These are phyloP conservation scores for Cryptococcus jaspeensis DNA, from an alignment of 1,284 basidiomycete species.

Conservation along the genomic window DNA sequence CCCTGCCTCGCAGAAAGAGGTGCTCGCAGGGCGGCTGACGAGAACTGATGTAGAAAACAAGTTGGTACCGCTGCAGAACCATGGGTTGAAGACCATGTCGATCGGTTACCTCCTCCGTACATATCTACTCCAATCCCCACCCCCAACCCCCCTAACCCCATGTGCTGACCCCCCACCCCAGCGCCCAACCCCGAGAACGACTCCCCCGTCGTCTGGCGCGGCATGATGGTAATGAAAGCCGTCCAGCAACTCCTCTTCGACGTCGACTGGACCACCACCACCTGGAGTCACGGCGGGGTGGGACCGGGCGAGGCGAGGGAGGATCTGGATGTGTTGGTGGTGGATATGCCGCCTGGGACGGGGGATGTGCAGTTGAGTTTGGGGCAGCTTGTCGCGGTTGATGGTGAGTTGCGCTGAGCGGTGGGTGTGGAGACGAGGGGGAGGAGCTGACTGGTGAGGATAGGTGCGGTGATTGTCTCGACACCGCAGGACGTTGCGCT, in stretches of 20 bases:
- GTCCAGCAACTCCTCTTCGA: constrained; percentile 96
- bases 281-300: neutral
- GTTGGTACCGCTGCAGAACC: constrained; percentile 80
- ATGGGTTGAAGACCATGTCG: constrained; percentile 92
- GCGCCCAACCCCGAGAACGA: constrained; percentile 58
- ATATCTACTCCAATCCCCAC: constrained; percentile 8
- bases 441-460: too few relatives aligned
- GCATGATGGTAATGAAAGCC: constrained; percentile 98
- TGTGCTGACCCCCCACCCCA: constrained; percentile 6
- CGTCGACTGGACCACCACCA: constrained; percentile 73
- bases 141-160: neutral
- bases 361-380: constrained; percentile 93
- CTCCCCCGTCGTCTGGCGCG: constrained; percentile 88
- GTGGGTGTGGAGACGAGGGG: neutral
- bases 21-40: neutral
- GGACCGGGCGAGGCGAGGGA: constrained; percentile 33
- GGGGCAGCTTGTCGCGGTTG: constrained; percentile 82
- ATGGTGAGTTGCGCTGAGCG: constrained; percentile 59
- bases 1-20: neutral
- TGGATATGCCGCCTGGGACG: constrained; percentile 97
- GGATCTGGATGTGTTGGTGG: constrained; percentile 76
- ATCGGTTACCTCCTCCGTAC: constrained; percentile 73
- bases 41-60: constrained; percentile 62
- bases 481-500: constrained; percentile 96
- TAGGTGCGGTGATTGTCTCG: constrained; percentile 86